Conservation (phyloP, 129 eudicot species). For the Centaurea solstitialis region DNA sequence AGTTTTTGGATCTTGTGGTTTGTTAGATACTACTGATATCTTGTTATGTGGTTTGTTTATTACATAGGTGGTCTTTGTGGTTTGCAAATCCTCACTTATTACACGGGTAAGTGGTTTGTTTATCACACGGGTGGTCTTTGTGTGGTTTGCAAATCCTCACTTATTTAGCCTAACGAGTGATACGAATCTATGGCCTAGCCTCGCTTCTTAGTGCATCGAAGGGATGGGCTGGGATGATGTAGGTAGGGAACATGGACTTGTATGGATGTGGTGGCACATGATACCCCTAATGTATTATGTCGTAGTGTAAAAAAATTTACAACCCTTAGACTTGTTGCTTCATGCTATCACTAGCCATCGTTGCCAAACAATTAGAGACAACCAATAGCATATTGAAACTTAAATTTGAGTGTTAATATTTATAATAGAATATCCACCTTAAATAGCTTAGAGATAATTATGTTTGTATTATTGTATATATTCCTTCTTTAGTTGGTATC, state of each 20-base stretch:
- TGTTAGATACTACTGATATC: neutral
- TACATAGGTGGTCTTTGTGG: neutral
- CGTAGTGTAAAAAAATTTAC: no score
- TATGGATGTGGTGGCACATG: no score
- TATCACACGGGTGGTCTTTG: neutral
- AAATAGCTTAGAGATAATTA: no score
- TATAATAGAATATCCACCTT: neutral
- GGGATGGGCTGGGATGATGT: no score
- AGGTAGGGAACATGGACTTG: no score
- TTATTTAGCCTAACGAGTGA: neutral
- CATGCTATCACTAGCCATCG: neutral
- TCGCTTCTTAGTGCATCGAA: no score
- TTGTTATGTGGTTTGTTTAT: neutral
- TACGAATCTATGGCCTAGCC: neutral
- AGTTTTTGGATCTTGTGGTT: neutral
- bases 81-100: neutral
- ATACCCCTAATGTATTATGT: no score
- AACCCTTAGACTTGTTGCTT: neutral
- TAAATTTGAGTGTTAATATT: neutral
- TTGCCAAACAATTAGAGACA: neutral
- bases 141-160: neutral
- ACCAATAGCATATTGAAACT: neutral
- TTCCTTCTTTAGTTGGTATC: no score
- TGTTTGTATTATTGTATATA: no score
- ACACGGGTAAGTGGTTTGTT: no score